A percentile compares a stretch with the other conserved stretches of the same genome.
phyloP scores from a whole-genome alignment of 1,284 basidiomycete genomes.

The Takashimella tepidaria region DNA sequence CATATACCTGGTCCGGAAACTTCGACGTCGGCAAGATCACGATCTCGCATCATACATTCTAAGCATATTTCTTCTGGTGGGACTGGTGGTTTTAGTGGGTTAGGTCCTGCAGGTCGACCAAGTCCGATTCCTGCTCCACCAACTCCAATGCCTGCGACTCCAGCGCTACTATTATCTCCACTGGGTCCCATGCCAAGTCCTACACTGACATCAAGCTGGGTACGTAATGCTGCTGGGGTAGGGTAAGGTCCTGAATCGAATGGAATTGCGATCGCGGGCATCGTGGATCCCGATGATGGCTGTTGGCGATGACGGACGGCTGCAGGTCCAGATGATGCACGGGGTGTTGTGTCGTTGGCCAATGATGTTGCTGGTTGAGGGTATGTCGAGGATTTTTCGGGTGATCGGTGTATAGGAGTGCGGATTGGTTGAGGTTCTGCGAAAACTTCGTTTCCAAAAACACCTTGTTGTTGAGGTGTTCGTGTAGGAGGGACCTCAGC shows the following conservation, averaged over 20 bases:
- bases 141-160: background rate
- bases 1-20: slow-evolving; percentile 81
- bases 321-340: background rate
- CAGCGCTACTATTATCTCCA: too few relatives aligned
- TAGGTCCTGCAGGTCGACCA: slow-evolving; percentile 9
- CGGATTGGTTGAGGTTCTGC: background rate
- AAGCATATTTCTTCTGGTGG: slow-evolving; percentile 71
- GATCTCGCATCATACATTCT: slow-evolving; percentile 98
- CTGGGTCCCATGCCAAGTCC: too few relatives aligned
- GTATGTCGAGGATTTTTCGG: background rate
- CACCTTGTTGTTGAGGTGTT: background rate
- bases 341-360: slow-evolving; percentile 1
- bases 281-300: background rate
- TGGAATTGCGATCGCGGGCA: background rate
- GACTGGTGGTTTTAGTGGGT: slow-evolving; percentile 8
- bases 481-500: background rate
- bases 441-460: background rate
- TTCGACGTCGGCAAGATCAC: slow-evolving; percentile 94
- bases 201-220: background rate
- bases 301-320: background rate
- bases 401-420: background rate
- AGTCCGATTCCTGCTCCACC: slow-evolving; percentile 11
- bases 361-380: background rate
- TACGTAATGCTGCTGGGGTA: background rate
- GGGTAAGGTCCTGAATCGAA: background rate